Evolutionary conservation across 805 yeast genomes (phyloP), one percentile per base, ranked within the genome.

Genomic region (Tetrapisispora pingtungensis): DNA sequence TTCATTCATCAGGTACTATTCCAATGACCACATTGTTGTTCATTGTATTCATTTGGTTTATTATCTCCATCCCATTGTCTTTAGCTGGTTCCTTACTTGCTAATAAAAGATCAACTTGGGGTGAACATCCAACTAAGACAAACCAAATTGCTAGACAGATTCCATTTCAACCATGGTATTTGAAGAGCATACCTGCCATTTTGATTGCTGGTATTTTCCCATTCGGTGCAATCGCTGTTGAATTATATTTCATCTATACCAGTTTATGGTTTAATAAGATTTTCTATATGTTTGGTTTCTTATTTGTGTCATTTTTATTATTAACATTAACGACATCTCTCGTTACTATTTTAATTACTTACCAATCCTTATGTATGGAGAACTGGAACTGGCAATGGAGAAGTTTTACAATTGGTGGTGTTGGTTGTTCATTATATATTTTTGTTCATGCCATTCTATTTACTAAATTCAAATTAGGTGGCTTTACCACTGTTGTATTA

Each of bases 341-440:
- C 47, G 87, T 88, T 27, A 81, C 96, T 0, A 70, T 88, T 19
- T 70, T 90, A 57, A 74, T 87, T 64, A 77, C 83, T 24, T 93
- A 93, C 65, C 83, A 85, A 69, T 75, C 87, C 4, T 73, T 93
- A 52, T 86, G 95, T 60, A 70, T 86, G 41, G 98, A 93, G 62
- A 86, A 93, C 64, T 89, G 94, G 71, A 79, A 80, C 64, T 93
- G 98, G 98, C 97, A 90, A 61, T 93, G 98, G 98, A 80, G 89
- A 64, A 78, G 95, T 3, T 77, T 83, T 56, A 75, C 87, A 47
- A 85, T 95, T 24, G 97, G 96, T 36, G 93, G 96, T 33, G 79
- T 90, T 55, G 94, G 97, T 28, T 82, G 95, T 61, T 75, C 95
- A 0, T 53, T 81, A 43, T 93, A 90, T 62, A 81, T 89, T 35